phyloP scores from a whole-genome alignment of 495 filamentous ascomycete species.

The Penicillium robsamsonii region DNA sequence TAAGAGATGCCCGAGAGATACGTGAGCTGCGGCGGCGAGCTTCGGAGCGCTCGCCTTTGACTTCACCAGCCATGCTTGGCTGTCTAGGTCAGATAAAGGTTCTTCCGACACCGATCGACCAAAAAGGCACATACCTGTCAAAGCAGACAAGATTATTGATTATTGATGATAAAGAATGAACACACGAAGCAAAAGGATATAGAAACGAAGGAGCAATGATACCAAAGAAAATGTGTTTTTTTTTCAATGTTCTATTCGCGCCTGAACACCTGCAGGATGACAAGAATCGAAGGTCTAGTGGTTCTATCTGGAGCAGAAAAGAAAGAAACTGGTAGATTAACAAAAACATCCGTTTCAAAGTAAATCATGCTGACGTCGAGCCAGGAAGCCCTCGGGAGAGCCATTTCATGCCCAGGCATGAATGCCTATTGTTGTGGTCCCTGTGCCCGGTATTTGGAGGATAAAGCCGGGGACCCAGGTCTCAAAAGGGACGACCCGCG shows the following conservation, averaged over 20 bases:
- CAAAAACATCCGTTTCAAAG: background rate
- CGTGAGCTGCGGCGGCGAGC: slow-evolving; percentile 28
- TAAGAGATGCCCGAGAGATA: slow-evolving; percentile 40
- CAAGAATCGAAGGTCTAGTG: background rate
- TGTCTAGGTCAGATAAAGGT: background rate
- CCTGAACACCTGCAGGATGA: background rate
- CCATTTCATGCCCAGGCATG: background rate
- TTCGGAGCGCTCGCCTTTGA: slow-evolving; percentile 20
- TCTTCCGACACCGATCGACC: background rate
- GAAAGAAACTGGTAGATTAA: background rate
- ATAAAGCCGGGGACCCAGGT: background rate
- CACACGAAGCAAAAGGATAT: background rate
- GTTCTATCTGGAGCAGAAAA: background rate
- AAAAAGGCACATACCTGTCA: background rate
- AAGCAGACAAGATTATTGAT: background rate
- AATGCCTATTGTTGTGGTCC: background rate
- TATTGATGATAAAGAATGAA: background rate
- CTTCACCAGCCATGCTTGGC: slow-evolving; percentile 19
- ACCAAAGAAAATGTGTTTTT: background rate
- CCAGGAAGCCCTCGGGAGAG: slow-evolving; percentile 17
- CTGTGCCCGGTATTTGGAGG: background rate
- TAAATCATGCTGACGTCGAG: slow-evolving; percentile 43
- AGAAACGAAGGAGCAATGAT: background rate
- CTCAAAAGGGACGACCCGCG: slow-evolving; percentile 10
- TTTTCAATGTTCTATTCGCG: background rate